Evolutionary conservation across 768 basidiomycete species (phyloP).

Genomic region (Mycena floridula): DNA sequence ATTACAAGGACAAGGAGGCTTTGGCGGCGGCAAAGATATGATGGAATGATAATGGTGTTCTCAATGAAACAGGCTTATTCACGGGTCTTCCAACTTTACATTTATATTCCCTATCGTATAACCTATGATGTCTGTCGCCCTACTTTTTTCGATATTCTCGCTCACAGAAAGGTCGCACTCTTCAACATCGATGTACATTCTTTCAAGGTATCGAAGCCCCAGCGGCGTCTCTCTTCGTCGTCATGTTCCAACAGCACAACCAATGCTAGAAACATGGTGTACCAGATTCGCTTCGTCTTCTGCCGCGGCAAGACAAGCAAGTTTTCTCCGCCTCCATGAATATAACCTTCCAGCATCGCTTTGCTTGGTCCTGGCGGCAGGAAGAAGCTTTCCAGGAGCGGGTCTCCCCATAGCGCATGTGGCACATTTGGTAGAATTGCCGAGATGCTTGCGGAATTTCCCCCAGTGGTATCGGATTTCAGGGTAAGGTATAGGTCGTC

Average conservation of each 20-base stretch:
- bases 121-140: too few species aligned
- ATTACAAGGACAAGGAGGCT: not conserved
- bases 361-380: conserved; percentile 36
- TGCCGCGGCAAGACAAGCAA: conserved; percentile 58
- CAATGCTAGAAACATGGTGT: conserved; percentile 59
- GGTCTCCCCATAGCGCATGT: conserved; percentile 72
- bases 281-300: conserved; percentile 74
- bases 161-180: too few species aligned
- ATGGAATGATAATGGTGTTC: not conserved
- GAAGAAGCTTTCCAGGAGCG: conserved; percentile 65
- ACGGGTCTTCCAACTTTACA: not conserved
- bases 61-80: not conserved
- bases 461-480: conserved; percentile 10
- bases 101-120: too few species aligned
- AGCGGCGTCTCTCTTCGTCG: conserved; percentile 1
- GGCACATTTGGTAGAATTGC: conserved; percentile 45
- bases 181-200: too few species aligned
- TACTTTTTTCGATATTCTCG: too few species aligned
- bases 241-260: conserved; percentile 40
- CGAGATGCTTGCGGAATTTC: conserved; percentile 25
- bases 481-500: conserved; percentile 51
- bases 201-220: not conserved
- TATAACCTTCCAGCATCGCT: conserved; percentile 59
- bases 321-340: conserved; percentile 37
- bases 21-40: not conserved